Evolutionary conservation across 306 rosid species (phyloP), one percentile per base, ranked within the genome.

Genomic region (Acacia crassicarpa): DNA sequence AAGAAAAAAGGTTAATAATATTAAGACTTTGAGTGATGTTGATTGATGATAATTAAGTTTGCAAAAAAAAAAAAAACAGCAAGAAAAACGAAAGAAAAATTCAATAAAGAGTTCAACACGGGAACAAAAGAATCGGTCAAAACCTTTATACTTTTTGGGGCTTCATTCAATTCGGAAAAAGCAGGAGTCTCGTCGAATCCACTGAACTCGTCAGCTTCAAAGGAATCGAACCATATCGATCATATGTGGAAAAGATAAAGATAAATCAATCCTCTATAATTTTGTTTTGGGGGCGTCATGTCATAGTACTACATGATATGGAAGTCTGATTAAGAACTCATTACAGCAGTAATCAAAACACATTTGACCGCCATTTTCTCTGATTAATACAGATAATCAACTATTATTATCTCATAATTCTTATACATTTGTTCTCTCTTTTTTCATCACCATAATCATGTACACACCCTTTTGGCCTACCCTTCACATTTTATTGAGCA

Each of bases 271-370:
- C 7, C 43, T 6, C 14, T 5, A 19, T 30, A 30, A 65, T 13
- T 65, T 65, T 30, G 70, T 65, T 65, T 65, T 65, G 44, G 70
- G 22, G 3, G 40, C 43, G 43, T 65, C 70, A 13, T n/a, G 32
- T 65, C 41, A 65, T 65, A 15, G 40, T 7, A 65, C 70, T 30
- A 16, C 70, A 3, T 65, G 70, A 16, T 44, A 3, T 65, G 70
- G 43, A 65, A 65, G 19, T 66, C 71, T 35, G 69, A 66, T 66
- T 66, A 66, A 35, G 71, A 66, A 32, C 45, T 66, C 45, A 66
- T 33, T 17, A 65, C 70, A 65, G 33, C 44, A 30, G 70, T 32
- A 65, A 65, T 15, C 40, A 65, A 15, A 15, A 65, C 41, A 65
- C 22, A 15, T 12, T 65, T 16, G 69, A 14, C 65, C 14, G 25